Percentiles rank a stretch among this genome's conserved stretches.
Evolutionary conservation across 179 eudicot species (phyloP).

Genomic region (Silene coronaria): DNA sequence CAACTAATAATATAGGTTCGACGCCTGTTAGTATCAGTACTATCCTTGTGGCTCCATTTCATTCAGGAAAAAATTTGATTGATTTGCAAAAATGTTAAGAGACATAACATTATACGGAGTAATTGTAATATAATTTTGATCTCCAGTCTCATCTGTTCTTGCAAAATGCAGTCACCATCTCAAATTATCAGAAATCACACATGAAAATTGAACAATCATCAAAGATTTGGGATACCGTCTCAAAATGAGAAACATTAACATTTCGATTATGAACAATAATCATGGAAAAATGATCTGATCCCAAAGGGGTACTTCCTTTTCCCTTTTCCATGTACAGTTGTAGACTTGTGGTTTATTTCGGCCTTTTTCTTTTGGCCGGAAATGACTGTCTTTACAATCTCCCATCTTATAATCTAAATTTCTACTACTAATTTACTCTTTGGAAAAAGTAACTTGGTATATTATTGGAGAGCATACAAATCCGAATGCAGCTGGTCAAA

Average conservation of each 20-base stretch:
- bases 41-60: too few species aligned
- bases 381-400: neutral
- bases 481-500: conserved; percentile 1
- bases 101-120: too few species aligned
- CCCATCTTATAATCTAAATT: neutral
- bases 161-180: neutral
- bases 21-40: too few species aligned
- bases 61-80: too few species aligned
- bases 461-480: conserved; percentile 2
- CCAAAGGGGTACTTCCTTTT: neutral
- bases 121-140: too few species aligned
- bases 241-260: neutral
- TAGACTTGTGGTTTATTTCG: neutral
- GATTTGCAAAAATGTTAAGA: too few species aligned
- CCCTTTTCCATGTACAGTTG: conserved; percentile 5
- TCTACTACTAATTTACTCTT: neutral
- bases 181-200: too few species aligned
- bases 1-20: too few species aligned
- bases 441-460: neutral
- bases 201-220: too few species aligned
- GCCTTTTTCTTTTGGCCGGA: neutral
- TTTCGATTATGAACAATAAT: neutral
- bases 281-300: neutral
- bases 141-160: neutral
- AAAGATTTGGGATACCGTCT: too few species aligned